Base-by-base conservation (phyloP, 192 early-diverging fungal species). In the Podila epigama region DNA sequence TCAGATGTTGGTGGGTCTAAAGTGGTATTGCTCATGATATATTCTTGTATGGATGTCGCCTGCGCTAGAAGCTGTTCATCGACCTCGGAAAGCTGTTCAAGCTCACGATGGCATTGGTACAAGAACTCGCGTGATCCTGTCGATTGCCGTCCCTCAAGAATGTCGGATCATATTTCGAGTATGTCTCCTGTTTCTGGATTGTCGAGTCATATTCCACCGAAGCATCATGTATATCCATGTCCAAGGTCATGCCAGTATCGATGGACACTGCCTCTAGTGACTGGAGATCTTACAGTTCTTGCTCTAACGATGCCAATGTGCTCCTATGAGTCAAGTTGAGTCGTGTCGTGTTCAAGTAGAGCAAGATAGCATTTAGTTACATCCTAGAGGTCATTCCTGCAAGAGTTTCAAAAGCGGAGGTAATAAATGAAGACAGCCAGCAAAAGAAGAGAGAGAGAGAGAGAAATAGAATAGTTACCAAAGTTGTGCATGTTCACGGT, bases 171-270 rank as follows among this genome's bases (percentile, higher is more conserved):
- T 67, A 68, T 22, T 61, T 29, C 20, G 52, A 51, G 10, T 58
- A 32, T 1, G 57, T 60, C 15, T 50, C 54, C 2, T 68, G 55
- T 29, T 68, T 77, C 18, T 36, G n/a, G 0, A 56, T 48, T 28
- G 44, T 68, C 1, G 73, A 66, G n/a, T 77, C 73, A 3, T 66
- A 33, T 28, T 77, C 40, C 20, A 77, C 41, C 13, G 73, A 77
- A 0, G 29, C 25, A 18, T 64, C 66, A 15, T 77, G 73, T 22
- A 77, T 42, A 15, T 77, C 73, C 60, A 64, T 42, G 25, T 77
- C 73, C 31, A 77, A 55, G 11, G 16, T 2, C 13, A 48, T 25
- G 40, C 63, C 57, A 5, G 28, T 51, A 18, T 68, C 73, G 3
- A 15, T 53, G 9, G 39, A 35, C 5, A 59, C 53, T 2, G 29